Conservation (phyloP, 1,284 basidiomycete genomes). For the Pascua guehoae region DNA sequence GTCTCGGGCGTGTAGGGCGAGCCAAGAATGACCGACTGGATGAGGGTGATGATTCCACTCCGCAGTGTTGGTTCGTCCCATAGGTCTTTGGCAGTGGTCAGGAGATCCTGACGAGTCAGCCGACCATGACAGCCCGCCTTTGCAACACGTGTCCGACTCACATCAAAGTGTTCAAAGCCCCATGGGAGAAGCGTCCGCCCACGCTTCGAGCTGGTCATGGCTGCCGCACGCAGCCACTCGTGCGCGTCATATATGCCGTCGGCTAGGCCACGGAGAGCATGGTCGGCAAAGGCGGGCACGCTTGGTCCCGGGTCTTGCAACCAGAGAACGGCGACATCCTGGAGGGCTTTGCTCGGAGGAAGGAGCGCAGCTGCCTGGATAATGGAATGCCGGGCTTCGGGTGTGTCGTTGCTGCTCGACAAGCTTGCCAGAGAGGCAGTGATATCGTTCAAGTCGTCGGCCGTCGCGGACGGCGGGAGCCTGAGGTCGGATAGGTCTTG, state of each 20-base stretch:
- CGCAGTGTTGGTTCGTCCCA: constrained; percentile 18
- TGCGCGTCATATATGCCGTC: constrained; percentile 8
- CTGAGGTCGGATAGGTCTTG: constrained; percentile 11
- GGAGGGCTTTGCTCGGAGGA: constrained; percentile 2
- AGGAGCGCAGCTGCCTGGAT: constrained; percentile 10
- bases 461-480: neutral
- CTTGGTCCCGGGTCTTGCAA: constrained; percentile 2
- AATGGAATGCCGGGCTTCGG: constrained; percentile 15
- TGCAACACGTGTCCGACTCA: neutral
- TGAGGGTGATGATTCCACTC: constrained; percentile 20
- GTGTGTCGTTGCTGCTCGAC: constrained; percentile 2
- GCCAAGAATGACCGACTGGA: constrained; percentile 28
- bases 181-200: constrained; percentile 11
- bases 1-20: constrained; percentile 27
- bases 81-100: constrained; percentile 10
- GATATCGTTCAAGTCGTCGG: constrained; percentile 7
- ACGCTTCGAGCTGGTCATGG: neutral
- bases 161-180: constrained; percentile 21
- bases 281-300: neutral
- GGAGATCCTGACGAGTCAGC: constrained; percentile 14
- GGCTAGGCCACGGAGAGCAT: neutral
- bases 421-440: constrained; percentile 5
- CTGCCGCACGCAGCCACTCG: constrained; percentile 7
- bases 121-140: too few relatives aligned
- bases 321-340: constrained; percentile 10